Conservation (phyloP, 139 green algal genomes). For the Coelastrella sp. region DNA sequence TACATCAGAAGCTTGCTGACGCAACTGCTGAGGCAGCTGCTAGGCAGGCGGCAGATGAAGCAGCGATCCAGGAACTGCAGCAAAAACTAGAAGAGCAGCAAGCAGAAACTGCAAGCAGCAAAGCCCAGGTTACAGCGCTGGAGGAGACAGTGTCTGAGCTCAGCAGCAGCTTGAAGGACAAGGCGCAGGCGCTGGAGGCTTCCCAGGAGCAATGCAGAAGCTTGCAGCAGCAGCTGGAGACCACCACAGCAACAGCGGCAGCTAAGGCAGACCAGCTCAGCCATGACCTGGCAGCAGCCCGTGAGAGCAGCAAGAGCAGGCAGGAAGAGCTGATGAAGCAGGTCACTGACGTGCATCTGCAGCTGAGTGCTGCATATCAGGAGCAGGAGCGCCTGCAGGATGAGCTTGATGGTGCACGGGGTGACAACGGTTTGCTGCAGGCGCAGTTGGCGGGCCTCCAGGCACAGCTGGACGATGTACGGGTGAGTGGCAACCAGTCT, state of each 20-base stretch:
- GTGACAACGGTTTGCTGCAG: constrained; percentile 14
- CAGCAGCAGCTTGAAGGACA: not conserved
- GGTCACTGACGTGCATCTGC: constrained; percentile 45
- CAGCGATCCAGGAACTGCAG: constrained; percentile 4
- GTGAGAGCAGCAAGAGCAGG: constrained; percentile 17
- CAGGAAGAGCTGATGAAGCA: constrained; percentile 49
- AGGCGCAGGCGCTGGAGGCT: not conserved
- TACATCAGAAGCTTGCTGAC: constrained; percentile 30
- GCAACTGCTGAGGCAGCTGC: constrained; percentile 10
- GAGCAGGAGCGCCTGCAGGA: constrained; percentile 38
- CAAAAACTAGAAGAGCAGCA: constrained; percentile 44
- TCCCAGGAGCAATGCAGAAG: constrained; percentile 27
- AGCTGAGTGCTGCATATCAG: constrained; percentile 15
- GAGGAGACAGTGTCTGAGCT: constrained; percentile 37
- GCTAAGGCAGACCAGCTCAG: constrained; percentile 31
- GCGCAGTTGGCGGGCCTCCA: constrained; percentile 26
- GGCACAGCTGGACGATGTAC: constrained; percentile 16
- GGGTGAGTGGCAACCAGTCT: not conserved
- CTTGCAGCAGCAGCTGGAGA: constrained; percentile 19
- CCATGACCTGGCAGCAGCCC: constrained; percentile 10
- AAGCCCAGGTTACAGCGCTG: not conserved
- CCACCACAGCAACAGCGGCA: not conserved
- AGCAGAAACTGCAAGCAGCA: not conserved
- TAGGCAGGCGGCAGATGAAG: not conserved
- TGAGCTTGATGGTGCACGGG: constrained; percentile 8